Conservation (phyloP, 164 flowering plant genomes). For the Berberis vulgaris region DNA sequence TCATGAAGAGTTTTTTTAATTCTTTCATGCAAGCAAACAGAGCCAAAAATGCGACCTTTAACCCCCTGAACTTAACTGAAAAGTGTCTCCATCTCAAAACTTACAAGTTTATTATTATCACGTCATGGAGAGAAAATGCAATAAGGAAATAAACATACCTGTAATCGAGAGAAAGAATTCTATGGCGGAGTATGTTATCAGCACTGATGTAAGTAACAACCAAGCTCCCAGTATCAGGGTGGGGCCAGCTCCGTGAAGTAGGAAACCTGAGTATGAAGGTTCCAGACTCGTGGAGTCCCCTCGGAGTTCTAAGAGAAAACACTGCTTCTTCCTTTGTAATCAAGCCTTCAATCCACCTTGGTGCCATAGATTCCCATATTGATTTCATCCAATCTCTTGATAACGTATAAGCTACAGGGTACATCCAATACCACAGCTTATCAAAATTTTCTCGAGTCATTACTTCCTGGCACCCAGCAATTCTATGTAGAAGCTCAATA, state of each 20-base stretch:
- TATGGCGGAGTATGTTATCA: conserved; percentile 58
- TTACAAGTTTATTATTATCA: background rate
- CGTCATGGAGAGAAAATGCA: background rate
- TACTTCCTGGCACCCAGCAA: conserved; percentile 58
- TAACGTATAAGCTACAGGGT: conserved; percentile 71
- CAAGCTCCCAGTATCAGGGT: conserved; percentile 96
- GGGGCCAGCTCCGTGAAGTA: conserved; percentile 97
- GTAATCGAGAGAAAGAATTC: conserved; percentile 53
- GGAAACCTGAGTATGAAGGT: conserved; percentile 91
- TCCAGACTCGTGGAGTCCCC: conserved; percentile 65
- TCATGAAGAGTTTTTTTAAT: too few species aligned
- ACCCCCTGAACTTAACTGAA: background rate
- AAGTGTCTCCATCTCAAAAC: background rate
- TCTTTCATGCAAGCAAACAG: too few species aligned
- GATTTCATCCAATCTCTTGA: conserved; percentile 49
- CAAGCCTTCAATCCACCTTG: conserved; percentile 89
- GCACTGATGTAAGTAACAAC: conserved; percentile 72
- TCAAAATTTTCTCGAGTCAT: conserved; percentile 67
- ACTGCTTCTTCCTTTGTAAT: conserved; percentile 93
- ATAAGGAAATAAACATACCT: conserved; percentile 22
- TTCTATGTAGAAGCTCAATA: conserved; percentile 52
- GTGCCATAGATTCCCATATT: conserved; percentile 55
- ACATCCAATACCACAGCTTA: conserved; percentile 88
- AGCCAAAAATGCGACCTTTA: too few species aligned
- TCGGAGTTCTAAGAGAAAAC: conserved; percentile 51